These are phyloP conservation scores for Cucumis melo DNA, from an alignment of 306 rosid species.

Conservation along the genomic window DNA sequence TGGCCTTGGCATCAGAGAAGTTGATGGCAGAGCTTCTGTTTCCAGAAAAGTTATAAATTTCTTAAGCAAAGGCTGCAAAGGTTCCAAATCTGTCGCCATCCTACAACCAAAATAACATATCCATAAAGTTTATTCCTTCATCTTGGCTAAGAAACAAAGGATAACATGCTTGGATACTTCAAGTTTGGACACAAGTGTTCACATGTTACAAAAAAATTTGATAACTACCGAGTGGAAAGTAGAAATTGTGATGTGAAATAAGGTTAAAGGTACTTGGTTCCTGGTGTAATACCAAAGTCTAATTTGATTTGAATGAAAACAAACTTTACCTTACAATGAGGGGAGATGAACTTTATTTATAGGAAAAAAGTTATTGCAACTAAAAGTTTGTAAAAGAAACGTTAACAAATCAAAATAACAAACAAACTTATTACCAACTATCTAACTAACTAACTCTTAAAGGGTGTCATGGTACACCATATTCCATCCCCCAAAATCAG, in stretches of 20 bases:
- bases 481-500: too few relatives aligned
- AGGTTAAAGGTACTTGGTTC: too few relatives aligned
- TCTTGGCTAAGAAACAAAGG: not conserved
- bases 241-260: not conserved
- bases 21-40: slow-evolving; percentile 49
- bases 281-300: too few relatives aligned
- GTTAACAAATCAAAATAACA: too few relatives aligned
- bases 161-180: not conserved
- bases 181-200: not conserved
- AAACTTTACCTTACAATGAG: too few relatives aligned
- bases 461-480: too few relatives aligned
- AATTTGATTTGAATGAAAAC: too few relatives aligned
- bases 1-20: slow-evolving; percentile 38
- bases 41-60: slow-evolving; percentile 68
- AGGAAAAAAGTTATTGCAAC: too few relatives aligned
- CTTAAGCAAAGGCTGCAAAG: slow-evolving; percentile 84
- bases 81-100: slow-evolving; percentile 72
- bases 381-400: too few relatives aligned
- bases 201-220: not conserved
- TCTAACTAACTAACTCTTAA: too few relatives aligned
- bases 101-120: slow-evolving; percentile 18
- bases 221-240: not conserved
- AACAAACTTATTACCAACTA: too few relatives aligned
- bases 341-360: too few relatives aligned
- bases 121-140: not conserved